These are phyloP conservation scores for Candida endomychidarum DNA, from an alignment of 805 yeast genomes.

Conservation along the genomic window DNA sequence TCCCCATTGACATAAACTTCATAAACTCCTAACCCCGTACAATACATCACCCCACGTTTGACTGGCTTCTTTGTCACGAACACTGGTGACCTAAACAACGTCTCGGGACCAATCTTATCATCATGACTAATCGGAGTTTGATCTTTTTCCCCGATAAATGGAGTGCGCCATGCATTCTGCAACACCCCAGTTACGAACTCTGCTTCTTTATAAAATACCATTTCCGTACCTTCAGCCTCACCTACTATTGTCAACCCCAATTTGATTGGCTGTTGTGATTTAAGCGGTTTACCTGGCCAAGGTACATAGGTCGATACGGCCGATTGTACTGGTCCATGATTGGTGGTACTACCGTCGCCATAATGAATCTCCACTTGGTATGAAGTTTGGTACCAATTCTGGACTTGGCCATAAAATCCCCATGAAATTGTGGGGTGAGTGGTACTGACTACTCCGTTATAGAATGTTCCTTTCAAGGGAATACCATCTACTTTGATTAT, in stretches of 20 bases:
- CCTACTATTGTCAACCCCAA: background rate
- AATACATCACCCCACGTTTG: background rate
- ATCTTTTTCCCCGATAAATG: background rate
- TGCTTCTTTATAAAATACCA: background rate
- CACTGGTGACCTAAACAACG: background rate
- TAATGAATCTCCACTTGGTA: background rate
- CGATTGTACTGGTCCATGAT: background rate
- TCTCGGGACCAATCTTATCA: background rate
- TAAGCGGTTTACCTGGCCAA: background rate
- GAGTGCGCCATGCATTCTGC: background rate
- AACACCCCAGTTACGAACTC: background rate
- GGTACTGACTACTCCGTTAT: too few relatives aligned
- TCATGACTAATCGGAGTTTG: background rate
- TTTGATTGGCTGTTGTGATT: background rate
- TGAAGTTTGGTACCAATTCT: slow-evolving; percentile 1
- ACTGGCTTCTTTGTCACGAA: too few relatives aligned
- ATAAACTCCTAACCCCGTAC: background rate
- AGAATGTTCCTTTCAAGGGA: too few relatives aligned
- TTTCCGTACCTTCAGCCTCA: background rate
- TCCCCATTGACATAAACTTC: background rate
- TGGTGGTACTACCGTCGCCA: background rate
- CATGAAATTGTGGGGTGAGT: too few relatives aligned
- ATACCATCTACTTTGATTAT: too few relatives aligned
- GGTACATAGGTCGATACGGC: background rate
- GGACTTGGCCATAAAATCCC: background rate